Evolutionary conservation across 116 monocot genomes (phyloP), one percentile per base, ranked within the genome.

Genomic region (Phalaenopsis hybrid): DNA sequence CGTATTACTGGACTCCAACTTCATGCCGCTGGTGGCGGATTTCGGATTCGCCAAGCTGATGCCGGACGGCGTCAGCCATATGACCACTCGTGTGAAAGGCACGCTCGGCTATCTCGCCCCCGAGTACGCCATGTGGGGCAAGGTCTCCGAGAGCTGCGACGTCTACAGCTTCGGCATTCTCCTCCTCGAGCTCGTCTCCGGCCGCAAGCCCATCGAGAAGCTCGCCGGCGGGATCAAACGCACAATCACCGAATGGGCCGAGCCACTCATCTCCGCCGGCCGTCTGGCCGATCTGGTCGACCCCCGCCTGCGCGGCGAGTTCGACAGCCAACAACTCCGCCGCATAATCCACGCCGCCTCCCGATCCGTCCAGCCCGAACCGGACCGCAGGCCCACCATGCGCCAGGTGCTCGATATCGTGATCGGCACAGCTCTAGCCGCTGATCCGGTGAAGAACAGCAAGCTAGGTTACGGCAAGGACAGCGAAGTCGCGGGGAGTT

Each of bases 61-160:
- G 28, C 86, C 86, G 8, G 86, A 86, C 44, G 86, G 86, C 7
- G 83, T 86, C 1, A 83, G 80, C 70, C 86, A 86, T 82, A 79
- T 82, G 79, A 86, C 86, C 44, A 86, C 86, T 2, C 65, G 86
- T 0, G 86, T 86, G 49, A 86, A 86, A 57, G 86, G 86, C 45
- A 86, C 86, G 12, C 86, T 86, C 17, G 83, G 83, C 0, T 83
- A 86, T 80, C 83, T 86, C 48, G 80, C 86, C 49, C 86, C 86
- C 8, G 86, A 86, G 57, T 86, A 86, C 80, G 86, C 86, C 57
- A 86, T 86, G 86, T 86, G 83, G 86, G 86, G 86, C 49, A 82
- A 83, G 28, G 86, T 86, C 57, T 86, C 86, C 69, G 86, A 77
- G 51, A 80, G 80, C 83, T 86, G 86, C 83, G 80, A 86, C 83